phyloP scores from a whole-genome alignment of 495 filamentous ascomycete species.

The Neurospora sp. region DNA sequence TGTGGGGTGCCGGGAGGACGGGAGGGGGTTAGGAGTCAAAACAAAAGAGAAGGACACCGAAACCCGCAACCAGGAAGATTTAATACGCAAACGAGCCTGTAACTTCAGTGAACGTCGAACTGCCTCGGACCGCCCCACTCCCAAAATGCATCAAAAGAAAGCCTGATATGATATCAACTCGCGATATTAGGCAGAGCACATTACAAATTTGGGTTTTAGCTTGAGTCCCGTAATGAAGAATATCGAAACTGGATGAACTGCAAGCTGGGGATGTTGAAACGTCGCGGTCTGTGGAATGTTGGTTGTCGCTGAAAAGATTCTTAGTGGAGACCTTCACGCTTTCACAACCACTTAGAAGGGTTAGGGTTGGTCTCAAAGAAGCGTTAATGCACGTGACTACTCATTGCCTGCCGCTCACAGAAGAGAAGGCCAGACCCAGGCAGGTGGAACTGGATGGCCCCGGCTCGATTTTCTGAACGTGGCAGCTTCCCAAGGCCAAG shows the following conservation, averaged over 20 bases:
- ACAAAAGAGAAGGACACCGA: background rate
- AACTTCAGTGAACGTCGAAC: background rate
- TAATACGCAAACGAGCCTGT: background rate
- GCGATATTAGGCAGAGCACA: background rate
- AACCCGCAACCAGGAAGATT: background rate
- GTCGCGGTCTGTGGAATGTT: background rate
- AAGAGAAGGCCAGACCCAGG: background rate
- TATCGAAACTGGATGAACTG: background rate
- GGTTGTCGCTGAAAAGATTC: background rate
- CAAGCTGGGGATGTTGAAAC: background rate
- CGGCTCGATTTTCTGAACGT: conserved; percentile 31
- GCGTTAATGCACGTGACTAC: background rate
- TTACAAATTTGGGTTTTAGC: background rate
- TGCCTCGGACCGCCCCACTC: background rate
- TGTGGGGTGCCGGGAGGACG: conserved; percentile 11
- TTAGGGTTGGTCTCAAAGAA: background rate
- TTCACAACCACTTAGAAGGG: background rate
- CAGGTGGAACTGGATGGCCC: conserved; percentile 8
- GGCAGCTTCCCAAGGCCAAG: conserved; percentile 28
- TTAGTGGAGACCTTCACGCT: background rate
- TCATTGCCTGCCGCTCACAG: background rate
- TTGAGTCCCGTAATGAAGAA: background rate
- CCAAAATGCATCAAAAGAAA: background rate
- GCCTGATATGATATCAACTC: background rate
- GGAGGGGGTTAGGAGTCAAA: background rate